phyloP scores from a whole-genome alignment of 2,329 filamentous ascomycete species.

The Torrubiella hemipterigena region DNA sequence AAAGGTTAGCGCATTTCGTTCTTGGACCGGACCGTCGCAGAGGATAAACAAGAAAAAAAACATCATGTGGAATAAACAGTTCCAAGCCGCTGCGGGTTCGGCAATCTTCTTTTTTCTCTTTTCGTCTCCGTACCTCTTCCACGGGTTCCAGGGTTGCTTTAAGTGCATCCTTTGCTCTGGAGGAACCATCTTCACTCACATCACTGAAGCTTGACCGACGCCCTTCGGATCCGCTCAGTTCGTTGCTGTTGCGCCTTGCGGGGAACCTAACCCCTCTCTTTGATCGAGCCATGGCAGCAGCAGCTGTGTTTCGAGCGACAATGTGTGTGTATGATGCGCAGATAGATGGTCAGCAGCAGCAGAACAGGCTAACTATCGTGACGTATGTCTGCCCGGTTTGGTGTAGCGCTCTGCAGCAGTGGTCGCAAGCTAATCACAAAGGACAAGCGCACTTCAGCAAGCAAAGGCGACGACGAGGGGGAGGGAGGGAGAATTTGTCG shows the following conservation, averaged over 20 bases:
- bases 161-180: conserved; percentile 14
- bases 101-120: background rate
- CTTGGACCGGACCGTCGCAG: background rate
- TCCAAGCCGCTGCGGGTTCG: background rate
- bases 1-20: conserved; percentile 9
- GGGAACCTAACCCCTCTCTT: conserved; percentile 44
- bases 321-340: too few relatives aligned
- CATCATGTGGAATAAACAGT: too few relatives aligned
- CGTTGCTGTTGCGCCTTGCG: conserved; percentile 35
- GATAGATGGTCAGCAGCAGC: too few relatives aligned
- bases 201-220: conserved; percentile 63
- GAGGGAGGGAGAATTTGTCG: too few relatives aligned
- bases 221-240: conserved; percentile 31
- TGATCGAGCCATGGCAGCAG: conserved; percentile 20
- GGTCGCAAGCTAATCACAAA: too few relatives aligned
- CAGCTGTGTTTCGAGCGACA: conserved; percentile 4
- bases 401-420: too few relatives aligned
- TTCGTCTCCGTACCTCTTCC: conserved; percentile 17
- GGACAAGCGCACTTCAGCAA: too few relatives aligned
- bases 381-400: too few relatives aligned
- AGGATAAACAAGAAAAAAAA: background rate
- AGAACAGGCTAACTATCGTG: too few relatives aligned
- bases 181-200: conserved; percentile 42
- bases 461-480: too few relatives aligned
- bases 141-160: conserved; percentile 20